Percentiles rank a stretch among this genome's conserved stretches.
phyloP scores from a whole-genome alignment of 352 stramenopile species.

The Phytophthora nicotianae region DNA sequence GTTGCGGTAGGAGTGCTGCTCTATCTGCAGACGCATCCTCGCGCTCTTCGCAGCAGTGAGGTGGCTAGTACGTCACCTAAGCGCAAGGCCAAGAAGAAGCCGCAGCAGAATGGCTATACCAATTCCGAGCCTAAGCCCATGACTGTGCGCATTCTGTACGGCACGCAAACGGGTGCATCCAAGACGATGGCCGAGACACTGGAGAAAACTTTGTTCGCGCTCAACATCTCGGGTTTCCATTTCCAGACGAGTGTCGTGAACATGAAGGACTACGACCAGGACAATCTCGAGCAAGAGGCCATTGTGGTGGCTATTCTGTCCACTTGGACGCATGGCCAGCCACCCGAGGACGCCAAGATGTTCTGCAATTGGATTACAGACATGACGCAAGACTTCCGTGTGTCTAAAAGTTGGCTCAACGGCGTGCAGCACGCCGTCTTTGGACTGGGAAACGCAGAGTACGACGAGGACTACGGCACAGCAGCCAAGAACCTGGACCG shows the following conservation, averaged over 20 bases:
- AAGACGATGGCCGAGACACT: constrained; percentile 78
- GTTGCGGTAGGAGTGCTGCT: constrained; percentile 56
- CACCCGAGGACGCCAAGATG: constrained; percentile 73
- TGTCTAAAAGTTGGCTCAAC: constrained; percentile 84
- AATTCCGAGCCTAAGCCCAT: constrained; percentile 35
- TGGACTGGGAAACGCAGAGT: constrained; percentile 87
- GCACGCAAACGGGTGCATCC: constrained; percentile 84
- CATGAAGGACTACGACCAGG: constrained; percentile 90
- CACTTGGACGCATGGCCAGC: constrained; percentile 83
- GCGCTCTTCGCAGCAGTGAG: constrained; percentile 19
- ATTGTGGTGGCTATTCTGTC: constrained; percentile 87
- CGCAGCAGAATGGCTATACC: constrained; percentile 8
- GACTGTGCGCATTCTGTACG: constrained; percentile 85
- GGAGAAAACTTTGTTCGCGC: constrained; percentile 79
- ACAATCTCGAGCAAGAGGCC: constrained; percentile 88
- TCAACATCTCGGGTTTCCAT: constrained; percentile 81
- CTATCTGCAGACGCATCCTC: constrained; percentile 30
- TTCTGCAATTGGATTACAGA: constrained; percentile 90
- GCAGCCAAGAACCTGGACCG: constrained; percentile 78
- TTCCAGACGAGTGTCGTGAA: constrained; percentile 85
- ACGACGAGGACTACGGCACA: constrained; percentile 87
- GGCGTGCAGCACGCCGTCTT: constrained; percentile 80
- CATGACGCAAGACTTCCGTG: constrained; percentile 90
- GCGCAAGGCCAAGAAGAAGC: constrained; percentile 27
- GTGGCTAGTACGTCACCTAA: constrained; percentile 17